A percentile compares a stretch with the other conserved stretches of the same genome.
These are phyloP conservation scores for Hymenoscyphus scutula DNA, from an alignment of 2,329 filamentous ascomycete genomes.

Conservation along the genomic window DNA sequence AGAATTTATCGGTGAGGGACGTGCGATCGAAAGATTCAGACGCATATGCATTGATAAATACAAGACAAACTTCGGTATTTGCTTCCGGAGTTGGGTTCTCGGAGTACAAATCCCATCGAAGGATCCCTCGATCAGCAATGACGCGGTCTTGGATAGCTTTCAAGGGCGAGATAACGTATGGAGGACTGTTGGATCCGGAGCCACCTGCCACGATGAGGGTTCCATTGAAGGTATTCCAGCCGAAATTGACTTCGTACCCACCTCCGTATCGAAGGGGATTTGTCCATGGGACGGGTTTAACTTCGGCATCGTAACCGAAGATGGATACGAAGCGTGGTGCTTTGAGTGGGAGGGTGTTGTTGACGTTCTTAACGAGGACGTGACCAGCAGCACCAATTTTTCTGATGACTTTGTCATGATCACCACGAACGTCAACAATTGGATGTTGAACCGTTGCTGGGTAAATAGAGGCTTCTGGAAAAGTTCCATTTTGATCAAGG, in stretches of 20 bases:
- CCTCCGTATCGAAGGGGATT: constrained; percentile 5
- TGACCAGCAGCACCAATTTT: constrained; percentile 52
- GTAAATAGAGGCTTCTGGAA: constrained; percentile 42
- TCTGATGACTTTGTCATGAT: constrained; percentile 55
- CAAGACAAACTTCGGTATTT: constrained; percentile 57
- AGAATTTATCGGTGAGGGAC: constrained; percentile 18
- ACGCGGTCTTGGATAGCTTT: constrained; percentile 8
- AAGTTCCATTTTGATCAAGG: constrained; percentile 7
- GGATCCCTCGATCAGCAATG: constrained; percentile 1
- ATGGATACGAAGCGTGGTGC: constrained; percentile 55
- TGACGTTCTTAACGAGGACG: constrained; percentile 74
- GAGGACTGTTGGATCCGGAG: not conserved
- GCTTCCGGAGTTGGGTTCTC: constrained; percentile 6
- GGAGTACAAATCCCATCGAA: constrained; percentile 8
- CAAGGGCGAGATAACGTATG: constrained; percentile 5
- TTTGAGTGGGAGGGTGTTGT: constrained; percentile 61
- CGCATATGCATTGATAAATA: constrained; percentile 60
- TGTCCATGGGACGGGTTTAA: constrained; percentile 4
- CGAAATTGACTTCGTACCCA: constrained; percentile 31
- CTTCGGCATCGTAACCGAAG: constrained; percentile 62
- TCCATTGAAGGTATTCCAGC: constrained; percentile 41
- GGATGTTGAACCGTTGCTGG: constrained; percentile 5
- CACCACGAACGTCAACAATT: constrained; percentile 63
- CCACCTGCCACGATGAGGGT: constrained; percentile 6
- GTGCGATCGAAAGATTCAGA: constrained; percentile 47